Evolutionary conservation across 2,329 filamentous ascomycete genomes (phyloP), one percentile per base, ranked within the genome.

Genomic region (Talaromyces sp.): DNA sequence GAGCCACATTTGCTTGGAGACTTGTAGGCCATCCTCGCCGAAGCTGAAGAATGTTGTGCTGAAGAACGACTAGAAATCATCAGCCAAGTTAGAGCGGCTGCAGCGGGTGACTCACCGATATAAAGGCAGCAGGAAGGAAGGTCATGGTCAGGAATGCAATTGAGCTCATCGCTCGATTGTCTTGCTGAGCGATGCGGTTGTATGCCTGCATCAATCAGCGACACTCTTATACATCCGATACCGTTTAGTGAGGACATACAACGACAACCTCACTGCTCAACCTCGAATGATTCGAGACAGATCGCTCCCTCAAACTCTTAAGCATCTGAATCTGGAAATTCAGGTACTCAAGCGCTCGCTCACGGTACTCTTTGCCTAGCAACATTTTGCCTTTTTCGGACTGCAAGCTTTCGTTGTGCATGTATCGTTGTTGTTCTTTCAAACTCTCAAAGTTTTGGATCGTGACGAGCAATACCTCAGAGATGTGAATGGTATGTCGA

Each of bases 41-140:
- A 59, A 65, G 37, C 54, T 58, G 52, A 65, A 65, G 31, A 65
- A 65, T 6, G 64, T 65, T n/a, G 64, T 65, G 64, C 59, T 65
- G 52, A 65, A 65, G 52, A 63, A 65, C 24, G 52, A 62, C 64
- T 62, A 31, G 4, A 39, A 13, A 3, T n/a, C 2, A n/a, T 56
- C 8, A 48, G 59, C 50, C 33, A 64, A 35, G 16, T 10, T 11
- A 19, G 16, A 22, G 5, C 16, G 13, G 37, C 35, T 37, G 35
- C 35, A 37, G 35, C 9, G 11, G 37, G 11, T 39, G 5, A 45
- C 64, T 65, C 54, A 65, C 64, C 19, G 64, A 65, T 47, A 65
- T 65, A 39, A 65, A 65, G 8, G 64, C 60, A n/a, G 64, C 64
- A 16, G 64, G 64, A 11, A 65, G 43, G 27, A 65, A 65, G 19